Percentiles rank a stretch among this genome's conserved stretches.
phyloP scores from a whole-genome alignment of 768 basidiomycete species.

The Hericium erinaceus region DNA sequence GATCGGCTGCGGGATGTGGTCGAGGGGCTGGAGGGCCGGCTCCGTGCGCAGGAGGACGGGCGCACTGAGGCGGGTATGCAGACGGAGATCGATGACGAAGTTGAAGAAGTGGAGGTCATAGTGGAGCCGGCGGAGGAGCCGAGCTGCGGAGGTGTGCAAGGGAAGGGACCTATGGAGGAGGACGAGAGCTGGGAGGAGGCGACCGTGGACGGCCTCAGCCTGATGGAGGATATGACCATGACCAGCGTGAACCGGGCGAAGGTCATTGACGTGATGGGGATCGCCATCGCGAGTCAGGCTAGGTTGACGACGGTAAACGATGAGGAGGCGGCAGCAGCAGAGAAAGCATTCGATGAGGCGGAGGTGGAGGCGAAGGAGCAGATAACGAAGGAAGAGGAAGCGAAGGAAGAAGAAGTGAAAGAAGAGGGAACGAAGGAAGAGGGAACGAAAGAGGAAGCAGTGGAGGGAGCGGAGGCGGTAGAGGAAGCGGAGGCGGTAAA shows the following conservation, averaged over 20 bases:
- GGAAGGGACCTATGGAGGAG: slow-evolving; percentile 1
- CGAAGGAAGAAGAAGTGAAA: too few relatives aligned
- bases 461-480: not conserved
- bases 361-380: not conserved
- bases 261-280: slow-evolving; percentile 10
- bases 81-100: slow-evolving; percentile 9
- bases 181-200: slow-evolving; percentile 4
- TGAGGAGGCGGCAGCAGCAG: not conserved
- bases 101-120: slow-evolving; percentile 19
- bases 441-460: too few relatives aligned
- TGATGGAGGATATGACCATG: slow-evolving; percentile 1
- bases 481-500: not conserved
- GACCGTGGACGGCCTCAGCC: not conserved
- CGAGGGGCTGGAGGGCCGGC: slow-evolving; percentile 12
- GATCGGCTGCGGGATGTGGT: slow-evolving; percentile 44
- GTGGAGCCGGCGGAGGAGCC: slow-evolving; percentile 13
- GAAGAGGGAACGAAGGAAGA: too few relatives aligned
- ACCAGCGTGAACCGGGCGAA: slow-evolving; percentile 10
- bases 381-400: too few relatives aligned
- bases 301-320: slow-evolving; percentile 6
- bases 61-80: not conserved
- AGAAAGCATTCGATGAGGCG: not conserved
- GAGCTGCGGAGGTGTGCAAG: too few relatives aligned
- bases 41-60: not conserved
- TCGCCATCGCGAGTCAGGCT: slow-evolving; percentile 8